Evolutionary conservation across 2,329 filamentous ascomycete genomes (phyloP).

Genomic region (Plectosphaerella plurivora): DNA sequence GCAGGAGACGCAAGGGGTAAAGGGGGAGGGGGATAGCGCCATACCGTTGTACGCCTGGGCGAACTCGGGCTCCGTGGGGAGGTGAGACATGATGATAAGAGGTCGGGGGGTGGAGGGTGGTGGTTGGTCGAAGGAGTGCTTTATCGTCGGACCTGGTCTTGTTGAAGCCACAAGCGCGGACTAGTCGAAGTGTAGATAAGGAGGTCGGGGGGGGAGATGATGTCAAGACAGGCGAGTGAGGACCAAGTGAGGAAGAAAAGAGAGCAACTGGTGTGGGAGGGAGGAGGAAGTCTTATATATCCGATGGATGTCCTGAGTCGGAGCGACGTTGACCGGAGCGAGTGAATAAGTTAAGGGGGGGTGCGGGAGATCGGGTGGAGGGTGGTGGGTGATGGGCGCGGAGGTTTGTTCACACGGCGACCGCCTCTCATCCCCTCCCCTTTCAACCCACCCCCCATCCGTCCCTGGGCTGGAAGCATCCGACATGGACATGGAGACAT

Average conservation of each 20-base stretch:
- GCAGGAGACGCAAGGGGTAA: background rate
- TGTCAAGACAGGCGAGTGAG: background rate
- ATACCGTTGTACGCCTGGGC: conserved; percentile 95
- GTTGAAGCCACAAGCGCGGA: background rate
- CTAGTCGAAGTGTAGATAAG: background rate
- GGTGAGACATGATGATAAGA: conserved; percentile 65
- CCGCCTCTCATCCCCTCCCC: too few species aligned
- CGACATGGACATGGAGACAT: too few species aligned
- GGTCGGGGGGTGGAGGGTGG: background rate
- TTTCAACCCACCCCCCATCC: too few species aligned
- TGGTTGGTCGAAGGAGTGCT: background rate
- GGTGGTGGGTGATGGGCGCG: too few species aligned
- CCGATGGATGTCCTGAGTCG: too few species aligned
- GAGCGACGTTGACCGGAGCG: background rate
- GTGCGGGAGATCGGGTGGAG: background rate
- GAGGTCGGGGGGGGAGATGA: background rate
- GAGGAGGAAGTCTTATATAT: background rate
- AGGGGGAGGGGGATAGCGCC: conserved; percentile 17
- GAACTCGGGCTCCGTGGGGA: conserved; percentile 90
- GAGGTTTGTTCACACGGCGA: too few species aligned
- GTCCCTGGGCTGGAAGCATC: too few species aligned
- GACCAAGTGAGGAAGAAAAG: background rate
- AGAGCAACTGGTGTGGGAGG: background rate
- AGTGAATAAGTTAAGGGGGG: background rate
- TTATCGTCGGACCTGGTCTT: background rate